Base-by-base conservation (phyloP, 1,284 basidiomycete genomes). In the Ustilago sp. region DNA sequence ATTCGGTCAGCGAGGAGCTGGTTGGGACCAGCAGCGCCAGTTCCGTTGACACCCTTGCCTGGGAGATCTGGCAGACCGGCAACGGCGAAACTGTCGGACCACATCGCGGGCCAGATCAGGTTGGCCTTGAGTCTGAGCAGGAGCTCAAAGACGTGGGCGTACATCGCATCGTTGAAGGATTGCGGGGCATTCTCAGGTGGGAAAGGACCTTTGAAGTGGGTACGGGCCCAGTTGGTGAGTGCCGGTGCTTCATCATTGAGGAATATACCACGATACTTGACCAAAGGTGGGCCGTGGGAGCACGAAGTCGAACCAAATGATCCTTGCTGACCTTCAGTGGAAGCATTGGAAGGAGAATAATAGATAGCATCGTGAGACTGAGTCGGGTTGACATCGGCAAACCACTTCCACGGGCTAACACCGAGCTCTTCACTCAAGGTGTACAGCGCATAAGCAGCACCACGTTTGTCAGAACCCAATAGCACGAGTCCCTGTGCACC, bases 101-200 rank as follows among this genome's bases (percentile, higher is more conserved):
- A 86, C 80, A 84, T 81, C 73, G 66, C 60, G 63, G 50, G 58
- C 91, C 91, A 92, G 23, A 92, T 85, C 81, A 91, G 91, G 85
- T 93, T 93, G 12, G 88, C 91, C 79, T 91, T 92, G 69, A 93
- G 82, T 11, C 92, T 88, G 50, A 93, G 87, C 43, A 93, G 87
- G 50, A 92, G 86, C 83, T 93, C 92, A 54, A 87, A 87, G 53
- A 86, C 77, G 51, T 89, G 89, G 13, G 88, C 87, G 82, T 92
- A 92, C 87, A 92, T 91, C 63, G 90, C 87, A 59, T 88, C 88
- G 77, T 91, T 91, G 87, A 92, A 91, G 0, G 90, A 88, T 87
- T 36, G 88, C 77, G 4, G 87, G 60, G 9, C 68, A 3, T 41
- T 35, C 11, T 74, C 23, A 12, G 89, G 87, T 2, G 90, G 89